Base-by-base conservation (phyloP, 108 stramenopile species). In the Aurantiochytrium sp. region DNA sequence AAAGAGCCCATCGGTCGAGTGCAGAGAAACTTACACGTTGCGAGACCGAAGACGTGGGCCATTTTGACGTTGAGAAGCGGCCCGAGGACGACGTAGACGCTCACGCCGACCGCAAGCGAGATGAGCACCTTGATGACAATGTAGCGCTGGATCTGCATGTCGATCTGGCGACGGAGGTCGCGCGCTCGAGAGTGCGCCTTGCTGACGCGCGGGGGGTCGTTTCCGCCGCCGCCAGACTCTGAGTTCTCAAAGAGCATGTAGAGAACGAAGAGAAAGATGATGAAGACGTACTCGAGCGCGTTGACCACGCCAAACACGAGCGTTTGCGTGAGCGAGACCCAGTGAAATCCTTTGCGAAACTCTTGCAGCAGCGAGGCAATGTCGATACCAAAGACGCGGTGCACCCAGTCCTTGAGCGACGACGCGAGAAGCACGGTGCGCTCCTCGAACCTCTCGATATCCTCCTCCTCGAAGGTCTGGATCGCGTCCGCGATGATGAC, bases 111-210 rank as follows among this genome's bases (percentile, higher is more conserved):
- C 8, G 45, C 73, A 22, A 81, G 30, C n/a, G 73, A 81, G 45
- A 81, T 81, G 73, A 81, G 73, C 42, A 48, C 45, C 45, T 81
- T 81, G 73, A 81, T 81, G 24, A 81, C 73, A 81, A 81, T 81
- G 45, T 81, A 81, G 17, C 73, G 73, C 73, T 81, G 73, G 32
- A 81, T 81, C 32, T 81, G 73, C 39, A 81, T 48, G 24, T 81
- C 73, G 32, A 81, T 81, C 30, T 81, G 73, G n/a, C 73, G 73
- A 48, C 73, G 73, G 6, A 81, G 30, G 24, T 81, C 73, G 45
- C 73, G 73, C 39, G 73, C 73, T 6, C 73, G 39, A 12, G 73
- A 48, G 39, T 81, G 73, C 19, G 73, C 39, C 12, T 24, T 41
- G 45, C 73, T 81, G 10, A 81, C 10, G 32, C 45, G 39, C 19